Conservation (phyloP, 139 green algal genomes). For the Limnomonas spitsbergensis region DNA sequence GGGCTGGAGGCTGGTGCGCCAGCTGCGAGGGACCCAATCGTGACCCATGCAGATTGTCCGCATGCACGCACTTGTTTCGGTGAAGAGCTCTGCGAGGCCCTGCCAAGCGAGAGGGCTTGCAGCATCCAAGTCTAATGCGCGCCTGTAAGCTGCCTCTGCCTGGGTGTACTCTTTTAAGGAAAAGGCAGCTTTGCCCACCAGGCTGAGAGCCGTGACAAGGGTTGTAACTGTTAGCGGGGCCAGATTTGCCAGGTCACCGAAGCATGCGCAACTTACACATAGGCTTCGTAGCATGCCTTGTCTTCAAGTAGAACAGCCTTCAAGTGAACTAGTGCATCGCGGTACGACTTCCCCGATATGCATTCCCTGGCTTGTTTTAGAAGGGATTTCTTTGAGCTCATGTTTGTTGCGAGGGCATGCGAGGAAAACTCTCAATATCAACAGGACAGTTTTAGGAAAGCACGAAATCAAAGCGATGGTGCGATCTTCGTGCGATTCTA, state of each 20-base stretch:
- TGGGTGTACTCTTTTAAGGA: conserved; percentile 45
- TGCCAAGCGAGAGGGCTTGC: conserved; percentile 57
- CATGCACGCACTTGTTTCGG: conserved; percentile 37
- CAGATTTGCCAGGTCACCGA: not conserved
- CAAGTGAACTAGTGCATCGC: conserved; percentile 51
- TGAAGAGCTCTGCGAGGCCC: conserved; percentile 62
- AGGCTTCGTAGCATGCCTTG: conserved; percentile 53
- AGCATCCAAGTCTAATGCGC: conserved; percentile 47
- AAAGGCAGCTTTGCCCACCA: conserved; percentile 65
- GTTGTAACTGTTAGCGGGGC: not conserved
- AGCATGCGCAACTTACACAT: conserved; percentile 57
- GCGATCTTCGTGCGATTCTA: no score
- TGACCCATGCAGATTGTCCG: no score
- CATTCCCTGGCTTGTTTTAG: conserved; percentile 40
- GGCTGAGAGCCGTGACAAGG: conserved; percentile 25
- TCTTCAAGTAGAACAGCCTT: conserved; percentile 58
- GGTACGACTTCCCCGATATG: conserved; percentile 37
- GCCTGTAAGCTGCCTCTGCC: conserved; percentile 52
- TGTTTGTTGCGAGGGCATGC: no score
- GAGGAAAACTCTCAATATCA: no score
- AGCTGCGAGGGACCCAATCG: no score
- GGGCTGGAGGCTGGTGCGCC: no score
- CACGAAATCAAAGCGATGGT: no score
- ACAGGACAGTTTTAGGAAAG: no score
- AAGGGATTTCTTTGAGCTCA: conserved; percentile 19